Percentiles rank a stretch among this genome's conserved stretches.
Conservation (phyloP, 257 asterid genomes). For the Solanum boliviense region DNA sequence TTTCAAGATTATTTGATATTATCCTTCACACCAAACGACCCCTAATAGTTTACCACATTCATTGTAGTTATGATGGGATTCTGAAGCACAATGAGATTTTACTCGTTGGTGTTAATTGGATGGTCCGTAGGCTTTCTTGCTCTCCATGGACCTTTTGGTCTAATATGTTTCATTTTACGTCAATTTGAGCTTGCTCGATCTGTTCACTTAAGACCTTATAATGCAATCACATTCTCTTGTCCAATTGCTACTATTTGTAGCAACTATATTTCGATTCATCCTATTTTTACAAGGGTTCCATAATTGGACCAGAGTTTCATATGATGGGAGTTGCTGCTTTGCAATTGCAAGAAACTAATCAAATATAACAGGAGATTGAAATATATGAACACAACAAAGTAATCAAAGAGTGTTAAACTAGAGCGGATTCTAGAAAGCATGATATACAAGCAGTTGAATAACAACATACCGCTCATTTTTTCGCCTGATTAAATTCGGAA, state of each 20-base stretch:
- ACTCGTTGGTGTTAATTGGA: not conserved
- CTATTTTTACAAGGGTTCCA: not conserved
- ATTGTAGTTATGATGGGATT: not conserved
- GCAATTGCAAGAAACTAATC: not conserved
- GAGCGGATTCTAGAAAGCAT: not conserved
- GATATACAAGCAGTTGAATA: not conserved
- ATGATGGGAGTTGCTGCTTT: no score
- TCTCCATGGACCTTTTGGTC: not conserved
- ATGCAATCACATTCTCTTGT: not conserved
- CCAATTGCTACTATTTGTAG: not conserved
- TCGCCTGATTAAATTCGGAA: slow-evolving; percentile 52
- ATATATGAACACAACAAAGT: not conserved
- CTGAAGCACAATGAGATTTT: not conserved
- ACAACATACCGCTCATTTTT: not conserved
- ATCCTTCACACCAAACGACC: not conserved
- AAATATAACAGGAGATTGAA: not conserved
- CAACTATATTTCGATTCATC: not conserved
- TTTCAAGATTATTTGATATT: not conserved
- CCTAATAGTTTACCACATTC: not conserved
- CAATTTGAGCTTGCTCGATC: not conserved
- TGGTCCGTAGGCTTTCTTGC: not conserved
- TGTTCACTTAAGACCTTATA: not conserved
- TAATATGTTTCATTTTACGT: not conserved
- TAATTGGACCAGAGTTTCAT: no score
- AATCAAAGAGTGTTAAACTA: not conserved